Percentiles rank a stretch among this genome's conserved stretches.
Evolutionary conservation across 1,284 basidiomycete species (phyloP).

Genomic region (Papiliotrema flavescens): DNA sequence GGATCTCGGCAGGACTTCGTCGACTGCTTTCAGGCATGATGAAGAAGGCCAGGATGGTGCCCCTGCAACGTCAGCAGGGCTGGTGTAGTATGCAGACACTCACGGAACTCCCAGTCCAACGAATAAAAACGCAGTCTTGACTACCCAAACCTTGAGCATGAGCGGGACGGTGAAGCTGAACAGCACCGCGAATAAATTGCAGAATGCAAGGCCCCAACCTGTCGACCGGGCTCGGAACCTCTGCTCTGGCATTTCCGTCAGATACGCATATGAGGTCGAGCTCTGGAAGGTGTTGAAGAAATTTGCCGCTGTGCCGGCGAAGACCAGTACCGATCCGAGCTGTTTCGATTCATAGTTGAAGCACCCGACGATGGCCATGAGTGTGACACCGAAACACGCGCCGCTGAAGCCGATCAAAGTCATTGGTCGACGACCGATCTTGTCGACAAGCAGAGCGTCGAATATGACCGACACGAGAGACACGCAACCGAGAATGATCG

Average conservation of each 20-base stretch:
- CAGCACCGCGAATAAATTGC: slow-evolving; percentile 23
- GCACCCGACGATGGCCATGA: slow-evolving; percentile 27
- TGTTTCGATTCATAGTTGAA: slow-evolving; percentile 17
- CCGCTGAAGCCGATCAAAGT: slow-evolving; percentile 27
- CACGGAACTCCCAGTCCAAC: slow-evolving; percentile 20
- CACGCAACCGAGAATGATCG: slow-evolving; percentile 19
- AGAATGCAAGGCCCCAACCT: slow-evolving; percentile 25
- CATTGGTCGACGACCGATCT: slow-evolving; percentile 24
- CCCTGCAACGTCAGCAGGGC: slow-evolving; percentile 6
- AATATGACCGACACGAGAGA: slow-evolving; percentile 12
- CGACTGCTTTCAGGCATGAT: slow-evolving; percentile 2
- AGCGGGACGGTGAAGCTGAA: slow-evolving; percentile 27
- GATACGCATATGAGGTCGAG: slow-evolving; percentile 23
- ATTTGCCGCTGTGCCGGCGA: slow-evolving; percentile 21
- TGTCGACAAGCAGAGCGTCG: slow-evolving; percentile 20
- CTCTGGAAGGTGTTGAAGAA: slow-evolving; percentile 27
- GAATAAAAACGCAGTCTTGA: slow-evolving; percentile 26
- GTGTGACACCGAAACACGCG: slow-evolving; percentile 16
- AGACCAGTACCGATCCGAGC: slow-evolving; percentile 21
- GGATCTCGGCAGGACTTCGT: not conserved
- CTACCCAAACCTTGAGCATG: slow-evolving; percentile 24
- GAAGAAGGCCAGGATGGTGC: slow-evolving; percentile 12
- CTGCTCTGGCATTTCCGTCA: slow-evolving; percentile 25
- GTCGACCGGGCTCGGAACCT: slow-evolving; percentile 14
- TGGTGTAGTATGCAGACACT: slow-evolving; percentile 1